Evolutionary conservation across 768 basidiomycete genomes (phyloP).

Genomic region (Leucocoprinus sp.): DNA sequence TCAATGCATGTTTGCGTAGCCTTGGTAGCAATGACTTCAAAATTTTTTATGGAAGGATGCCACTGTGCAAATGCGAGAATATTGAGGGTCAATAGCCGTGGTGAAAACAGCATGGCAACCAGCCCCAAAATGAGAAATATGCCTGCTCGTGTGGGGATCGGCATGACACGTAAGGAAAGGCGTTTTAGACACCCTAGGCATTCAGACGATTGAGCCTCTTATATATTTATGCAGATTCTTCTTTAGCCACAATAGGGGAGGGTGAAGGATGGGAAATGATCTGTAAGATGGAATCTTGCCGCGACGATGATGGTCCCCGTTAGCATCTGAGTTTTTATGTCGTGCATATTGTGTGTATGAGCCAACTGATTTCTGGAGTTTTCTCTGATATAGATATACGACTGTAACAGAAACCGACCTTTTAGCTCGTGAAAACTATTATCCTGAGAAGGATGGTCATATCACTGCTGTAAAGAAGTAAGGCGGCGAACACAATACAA

Average conservation of each 20-base stretch:
- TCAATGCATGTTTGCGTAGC: not conserved
- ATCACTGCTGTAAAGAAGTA: not conserved
- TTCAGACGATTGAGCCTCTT: not conserved
- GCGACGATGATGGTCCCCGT: not conserved
- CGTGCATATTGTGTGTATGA: slow-evolving; percentile 1
- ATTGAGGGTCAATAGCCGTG: not conserved
- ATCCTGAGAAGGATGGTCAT: not conserved
- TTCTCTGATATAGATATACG: no score
- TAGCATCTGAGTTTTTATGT: not conserved
- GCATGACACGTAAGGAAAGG: slow-evolving; percentile 11
- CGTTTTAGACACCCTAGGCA: not conserved
- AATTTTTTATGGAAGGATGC: not conserved
- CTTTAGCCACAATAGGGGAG: slow-evolving; percentile 1
- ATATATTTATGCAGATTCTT: slow-evolving; percentile 9
- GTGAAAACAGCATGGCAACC: not conserved
- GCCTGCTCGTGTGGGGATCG: slow-evolving; percentile 7
- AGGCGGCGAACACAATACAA: not conserved
- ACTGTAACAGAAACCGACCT: not conserved
- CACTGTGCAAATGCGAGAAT: not conserved
- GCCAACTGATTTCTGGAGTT: not conserved
- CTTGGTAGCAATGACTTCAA: not conserved
- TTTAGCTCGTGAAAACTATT: not conserved
- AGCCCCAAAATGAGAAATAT: slow-evolving; percentile 6
- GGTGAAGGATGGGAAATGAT: not conserved
- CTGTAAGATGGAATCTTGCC: not conserved